A percentile compares a stretch with the other conserved stretches of the same genome.
phyloP scores from a whole-genome alignment of 805 yeast species.

The Tetrapisispora arboricola region DNA sequence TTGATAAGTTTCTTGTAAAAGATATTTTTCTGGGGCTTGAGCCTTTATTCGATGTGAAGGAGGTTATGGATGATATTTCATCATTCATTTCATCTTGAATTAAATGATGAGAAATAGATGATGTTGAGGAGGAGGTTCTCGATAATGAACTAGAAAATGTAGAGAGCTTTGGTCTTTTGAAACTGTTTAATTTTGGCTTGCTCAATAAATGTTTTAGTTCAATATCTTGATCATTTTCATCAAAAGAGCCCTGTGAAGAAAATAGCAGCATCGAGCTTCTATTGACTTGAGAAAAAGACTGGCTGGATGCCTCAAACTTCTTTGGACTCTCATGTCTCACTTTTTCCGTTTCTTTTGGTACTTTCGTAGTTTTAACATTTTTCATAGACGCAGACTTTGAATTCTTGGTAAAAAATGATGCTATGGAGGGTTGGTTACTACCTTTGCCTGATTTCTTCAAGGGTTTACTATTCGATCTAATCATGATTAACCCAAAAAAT shows the following conservation, averaged over 20 bases:
- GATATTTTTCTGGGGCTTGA: slow-evolving; percentile 11
- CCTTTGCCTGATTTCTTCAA: not conserved
- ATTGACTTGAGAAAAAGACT: not conserved
- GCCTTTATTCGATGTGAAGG: not conserved
- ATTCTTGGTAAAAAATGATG: slow-evolving; percentile 7
- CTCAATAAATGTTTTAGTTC: slow-evolving; percentile 15
- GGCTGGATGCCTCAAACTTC: not conserved
- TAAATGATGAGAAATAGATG: slow-evolving; percentile 1
- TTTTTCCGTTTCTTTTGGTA: not conserved
- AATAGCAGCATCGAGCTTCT: slow-evolving; percentile 6
- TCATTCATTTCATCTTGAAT: not conserved
- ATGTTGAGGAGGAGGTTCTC: not conserved
- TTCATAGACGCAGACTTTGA: not conserved
- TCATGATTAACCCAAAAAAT: no score
- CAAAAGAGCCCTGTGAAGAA: slow-evolving; percentile 27
- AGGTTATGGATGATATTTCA: not conserved
- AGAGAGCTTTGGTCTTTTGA: slow-evolving; percentile 9
- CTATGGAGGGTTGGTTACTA: slow-evolving; percentile 4
- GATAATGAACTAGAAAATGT: not conserved
- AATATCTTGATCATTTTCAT: slow-evolving; percentile 22
- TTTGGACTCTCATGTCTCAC: not conserved
- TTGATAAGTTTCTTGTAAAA: slow-evolving; percentile 4
- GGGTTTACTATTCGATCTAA: slow-evolving; percentile 3
- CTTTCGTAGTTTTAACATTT: not conserved
- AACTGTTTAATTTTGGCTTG: slow-evolving; percentile 18